phyloP scores from a whole-genome alignment of 495 filamentous ascomycete genomes.

The Penicillium egyptiacum region DNA sequence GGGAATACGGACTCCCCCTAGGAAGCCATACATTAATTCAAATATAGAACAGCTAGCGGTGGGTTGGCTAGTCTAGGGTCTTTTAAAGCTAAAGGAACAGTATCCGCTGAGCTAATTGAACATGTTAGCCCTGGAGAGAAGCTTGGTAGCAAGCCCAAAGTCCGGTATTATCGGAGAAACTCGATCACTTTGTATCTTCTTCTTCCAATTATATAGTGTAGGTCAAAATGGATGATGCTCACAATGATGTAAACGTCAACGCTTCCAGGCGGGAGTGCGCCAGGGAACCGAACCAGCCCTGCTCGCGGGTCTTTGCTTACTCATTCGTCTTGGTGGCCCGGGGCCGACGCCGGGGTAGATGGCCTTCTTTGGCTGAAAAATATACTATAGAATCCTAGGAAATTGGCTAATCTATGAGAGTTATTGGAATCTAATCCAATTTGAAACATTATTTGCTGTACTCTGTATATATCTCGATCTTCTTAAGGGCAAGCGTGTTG shows the following conservation, averaged over 20 bases:
- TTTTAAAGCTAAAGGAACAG: background rate
- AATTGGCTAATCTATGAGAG: background rate
- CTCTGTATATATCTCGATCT: background rate
- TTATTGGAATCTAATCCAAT: background rate
- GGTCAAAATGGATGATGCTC: constrained; percentile 34
- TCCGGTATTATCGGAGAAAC: background rate
- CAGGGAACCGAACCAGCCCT: constrained; percentile 15
- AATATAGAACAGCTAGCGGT: constrained; percentile 3
- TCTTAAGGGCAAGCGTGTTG: background rate
- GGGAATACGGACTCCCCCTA: background rate
- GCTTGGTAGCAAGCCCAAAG: background rate
- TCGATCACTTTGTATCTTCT: no score
- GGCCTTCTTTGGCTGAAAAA: background rate
- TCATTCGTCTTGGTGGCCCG: constrained; percentile 14
- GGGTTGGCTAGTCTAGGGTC: background rate
- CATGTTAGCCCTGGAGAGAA: background rate
- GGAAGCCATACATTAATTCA: background rate
- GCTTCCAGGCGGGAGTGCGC: constrained; percentile 6
- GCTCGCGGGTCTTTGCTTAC: constrained; percentile 19
- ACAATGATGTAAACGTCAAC: constrained; percentile 38
- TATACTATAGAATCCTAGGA: background rate
- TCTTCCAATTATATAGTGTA: background rate
- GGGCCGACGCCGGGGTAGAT: no score
- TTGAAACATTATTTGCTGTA: background rate
- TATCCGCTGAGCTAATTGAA: background rate